phyloP scores from a whole-genome alignment of 1,284 basidiomycete species.

The Coniophora puteana region DNA sequence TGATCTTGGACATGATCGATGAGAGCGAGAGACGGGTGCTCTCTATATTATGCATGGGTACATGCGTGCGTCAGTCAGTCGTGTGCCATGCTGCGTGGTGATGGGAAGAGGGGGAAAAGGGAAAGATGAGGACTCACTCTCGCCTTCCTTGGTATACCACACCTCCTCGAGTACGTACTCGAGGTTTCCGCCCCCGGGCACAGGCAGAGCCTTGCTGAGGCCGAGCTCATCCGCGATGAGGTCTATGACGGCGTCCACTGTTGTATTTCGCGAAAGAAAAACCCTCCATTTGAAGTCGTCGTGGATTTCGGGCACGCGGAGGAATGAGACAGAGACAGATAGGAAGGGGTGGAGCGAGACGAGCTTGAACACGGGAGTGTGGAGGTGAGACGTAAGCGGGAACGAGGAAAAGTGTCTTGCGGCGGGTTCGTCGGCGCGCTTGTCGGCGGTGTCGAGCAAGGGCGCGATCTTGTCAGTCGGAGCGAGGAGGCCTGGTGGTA shows the following conservation, averaged over 20 bases:
- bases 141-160: slow-evolving; percentile 42
- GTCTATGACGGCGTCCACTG: slow-evolving; percentile 52
- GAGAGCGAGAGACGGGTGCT: slow-evolving; percentile 14
- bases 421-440: slow-evolving; percentile 26
- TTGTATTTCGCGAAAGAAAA: slow-evolving; percentile 55
- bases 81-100: neutral
- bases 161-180: slow-evolving; percentile 70
- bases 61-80: slow-evolving; percentile 1
- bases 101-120: neutral
- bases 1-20: slow-evolving; percentile 31
- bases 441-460: slow-evolving; percentile 38
- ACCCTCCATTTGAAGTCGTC: slow-evolving; percentile 66
- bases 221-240: slow-evolving; percentile 64
- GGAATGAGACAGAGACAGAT: slow-evolving; percentile 52
- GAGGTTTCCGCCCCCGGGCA: slow-evolving; percentile 56
- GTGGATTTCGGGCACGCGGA: slow-evolving; percentile 75
- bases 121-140: slow-evolving; percentile 42
- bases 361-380: slow-evolving; percentile 63
- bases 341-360: slow-evolving; percentile 68
- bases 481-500: slow-evolving; percentile 46
- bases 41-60: no score
- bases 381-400: slow-evolving; percentile 66
- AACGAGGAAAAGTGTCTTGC: slow-evolving; percentile 69
- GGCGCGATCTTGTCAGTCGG: slow-evolving; percentile 45
- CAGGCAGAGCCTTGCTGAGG: slow-evolving; percentile 55